Evolutionary conservation across 2,329 filamentous ascomycete species (phyloP).

Genomic region (Hymenoscyphus infarciens): DNA sequence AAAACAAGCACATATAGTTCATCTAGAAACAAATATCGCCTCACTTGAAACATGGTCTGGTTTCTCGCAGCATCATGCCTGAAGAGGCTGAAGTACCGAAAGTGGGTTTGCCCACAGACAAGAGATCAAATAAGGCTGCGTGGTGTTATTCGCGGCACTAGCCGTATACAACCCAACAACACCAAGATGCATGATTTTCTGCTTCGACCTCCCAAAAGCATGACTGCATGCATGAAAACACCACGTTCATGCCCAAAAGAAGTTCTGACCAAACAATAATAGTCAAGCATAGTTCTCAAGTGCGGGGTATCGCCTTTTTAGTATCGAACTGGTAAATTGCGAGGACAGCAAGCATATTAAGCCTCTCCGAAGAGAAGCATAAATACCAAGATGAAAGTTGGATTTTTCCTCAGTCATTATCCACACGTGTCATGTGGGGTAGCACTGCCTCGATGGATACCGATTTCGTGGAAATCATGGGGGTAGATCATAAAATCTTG

Average conservation of each 20-base stretch:
- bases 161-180: neutral
- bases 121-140: neutral
- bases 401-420: too few species aligned
- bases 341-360: too few species aligned
- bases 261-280: neutral
- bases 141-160: neutral
- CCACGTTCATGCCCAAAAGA: too few species aligned
- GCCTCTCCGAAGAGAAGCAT: too few species aligned
- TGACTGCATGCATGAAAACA: too few species aligned
- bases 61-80: conserved; percentile 1
- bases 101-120: neutral
- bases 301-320: neutral
- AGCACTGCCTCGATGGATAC: too few species aligned
- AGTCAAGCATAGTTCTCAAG: neutral
- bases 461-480: too few species aligned
- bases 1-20: neutral
- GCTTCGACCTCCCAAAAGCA: neutral
- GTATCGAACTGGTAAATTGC: neutral
- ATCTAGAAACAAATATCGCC: too few species aligned
- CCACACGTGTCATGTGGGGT: too few species aligned
- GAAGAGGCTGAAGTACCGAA: neutral
- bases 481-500: too few species aligned
- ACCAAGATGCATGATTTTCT: neutral
- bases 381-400: too few species aligned
- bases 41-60: neutral